Conservation (phyloP, 2,329 filamentous ascomycete genomes). For the Byssochlamys sp. region DNA sequence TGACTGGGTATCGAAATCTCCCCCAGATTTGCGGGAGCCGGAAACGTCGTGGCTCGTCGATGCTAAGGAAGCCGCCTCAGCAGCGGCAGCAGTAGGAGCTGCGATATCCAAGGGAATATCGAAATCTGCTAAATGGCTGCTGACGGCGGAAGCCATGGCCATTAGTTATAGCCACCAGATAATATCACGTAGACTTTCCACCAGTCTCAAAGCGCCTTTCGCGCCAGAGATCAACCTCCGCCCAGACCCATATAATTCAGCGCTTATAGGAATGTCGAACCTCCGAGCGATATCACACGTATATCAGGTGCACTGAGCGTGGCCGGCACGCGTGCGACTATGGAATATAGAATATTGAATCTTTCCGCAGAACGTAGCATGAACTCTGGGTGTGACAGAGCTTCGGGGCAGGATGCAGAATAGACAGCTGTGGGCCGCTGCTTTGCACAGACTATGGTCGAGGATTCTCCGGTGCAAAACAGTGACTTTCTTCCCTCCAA, state of each 20-base stretch:
- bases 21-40: conserved; percentile 2
- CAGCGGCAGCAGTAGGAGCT: conserved; percentile 3
- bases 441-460: background rate
- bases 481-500: background rate
- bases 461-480: background rate
- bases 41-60: conserved; percentile 6
- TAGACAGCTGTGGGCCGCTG: background rate
- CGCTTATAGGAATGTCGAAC: background rate
- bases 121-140: conserved; percentile 12
- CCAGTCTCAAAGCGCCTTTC: conserved; percentile 5
- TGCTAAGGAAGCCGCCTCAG: conserved; percentile 5
- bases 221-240: background rate
- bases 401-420: no score
- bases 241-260: background rate
- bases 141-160: conserved; percentile 13
- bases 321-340: background rate
- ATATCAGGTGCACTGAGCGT: background rate
- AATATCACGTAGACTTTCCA: conserved; percentile 3
- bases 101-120: conserved; percentile 11
- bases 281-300: no score
- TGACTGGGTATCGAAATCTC: conserved; percentile 3
- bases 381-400: background rate
- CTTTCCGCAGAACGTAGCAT: background rate
- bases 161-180: background rate
- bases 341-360: background rate